Conservation (phyloP, 257 asterid species). For the Osmanthus fragrans region DNA sequence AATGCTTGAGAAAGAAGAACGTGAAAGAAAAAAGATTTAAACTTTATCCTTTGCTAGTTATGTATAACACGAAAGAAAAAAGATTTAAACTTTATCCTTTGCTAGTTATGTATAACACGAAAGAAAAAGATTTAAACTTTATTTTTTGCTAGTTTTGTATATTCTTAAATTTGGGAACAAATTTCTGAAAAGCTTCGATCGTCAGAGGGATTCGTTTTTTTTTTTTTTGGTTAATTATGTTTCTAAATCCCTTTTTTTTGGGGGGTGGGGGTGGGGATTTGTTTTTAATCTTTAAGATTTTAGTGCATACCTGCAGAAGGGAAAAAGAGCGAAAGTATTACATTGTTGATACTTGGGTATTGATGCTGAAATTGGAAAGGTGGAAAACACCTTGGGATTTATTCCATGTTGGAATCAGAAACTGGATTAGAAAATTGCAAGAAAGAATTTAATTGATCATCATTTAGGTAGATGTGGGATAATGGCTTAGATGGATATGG, state of each 20-base stretch:
- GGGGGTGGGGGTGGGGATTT: conserved; percentile 16
- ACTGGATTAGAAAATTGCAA: conserved; percentile 7
- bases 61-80: not conserved
- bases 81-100: too few relatives aligned
- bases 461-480: not conserved
- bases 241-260: not conserved
- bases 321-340: not conserved
- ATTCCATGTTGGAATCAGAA: conserved; percentile 12
- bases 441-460: conserved; percentile 7
- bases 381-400: conserved; percentile 13
- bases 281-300: conserved; percentile 17
- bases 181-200: conserved; percentile 21
- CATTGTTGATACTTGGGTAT: conserved; percentile 11
- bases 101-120: not conserved
- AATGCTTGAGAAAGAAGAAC: conserved; percentile 16
- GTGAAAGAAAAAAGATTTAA: not conserved
- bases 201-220: conserved; percentile 12
- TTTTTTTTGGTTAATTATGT: not conserved
- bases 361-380: conserved; percentile 20
- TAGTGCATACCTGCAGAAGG: conserved; percentile 1
- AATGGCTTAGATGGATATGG: conserved; percentile 10
- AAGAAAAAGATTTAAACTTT: too few relatives aligned
- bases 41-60: conserved; percentile 14
- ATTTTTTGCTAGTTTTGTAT: conserved; percentile 1
- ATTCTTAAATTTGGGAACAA: conserved; percentile 14